Evolutionary conservation across 495 filamentous ascomycete genomes (phyloP).

Genomic region (Tuber borchii): DNA sequence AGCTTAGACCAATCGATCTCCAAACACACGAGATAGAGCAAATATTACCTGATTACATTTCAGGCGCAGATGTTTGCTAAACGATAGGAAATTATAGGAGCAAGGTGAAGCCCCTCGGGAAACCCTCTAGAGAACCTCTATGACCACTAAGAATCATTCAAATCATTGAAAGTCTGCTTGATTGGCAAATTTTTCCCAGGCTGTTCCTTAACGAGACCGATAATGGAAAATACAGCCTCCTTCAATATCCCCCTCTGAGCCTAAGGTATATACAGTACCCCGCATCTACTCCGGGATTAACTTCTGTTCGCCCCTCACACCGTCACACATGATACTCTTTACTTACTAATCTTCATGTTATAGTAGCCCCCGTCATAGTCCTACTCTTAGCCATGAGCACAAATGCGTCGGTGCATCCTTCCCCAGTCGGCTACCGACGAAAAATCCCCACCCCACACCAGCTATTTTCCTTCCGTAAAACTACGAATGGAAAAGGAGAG

Average conservation of each 20-base stretch:
- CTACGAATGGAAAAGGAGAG: not conserved
- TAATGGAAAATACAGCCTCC: not conserved
- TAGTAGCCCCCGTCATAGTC: conserved; percentile 12
- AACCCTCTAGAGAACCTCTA: too few species aligned
- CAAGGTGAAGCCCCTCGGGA: not conserved
- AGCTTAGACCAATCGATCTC: too few species aligned
- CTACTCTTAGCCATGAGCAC: conserved; percentile 12
- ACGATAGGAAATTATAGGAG: not conserved
- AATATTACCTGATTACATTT: not conserved
- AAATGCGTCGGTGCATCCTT: conserved; percentile 14
- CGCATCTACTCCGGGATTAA: not conserved
- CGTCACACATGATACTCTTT: not conserved
- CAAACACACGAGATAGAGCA: too few species aligned
- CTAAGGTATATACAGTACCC: not conserved
- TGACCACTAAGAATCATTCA: not conserved
- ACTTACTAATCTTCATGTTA: conserved; percentile 19
- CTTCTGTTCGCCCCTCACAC: not conserved
- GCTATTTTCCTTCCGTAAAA: not conserved
- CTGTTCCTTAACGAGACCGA: not conserved
- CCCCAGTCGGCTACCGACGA: not conserved
- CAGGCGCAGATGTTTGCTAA: not conserved
- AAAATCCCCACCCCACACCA: not conserved
- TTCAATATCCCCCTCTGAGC: not conserved
- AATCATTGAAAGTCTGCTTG: not conserved
- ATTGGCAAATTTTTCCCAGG: not conserved